Conservation (phyloP, 495 filamentous ascomycete species). For the Evernia prunastri region DNA sequence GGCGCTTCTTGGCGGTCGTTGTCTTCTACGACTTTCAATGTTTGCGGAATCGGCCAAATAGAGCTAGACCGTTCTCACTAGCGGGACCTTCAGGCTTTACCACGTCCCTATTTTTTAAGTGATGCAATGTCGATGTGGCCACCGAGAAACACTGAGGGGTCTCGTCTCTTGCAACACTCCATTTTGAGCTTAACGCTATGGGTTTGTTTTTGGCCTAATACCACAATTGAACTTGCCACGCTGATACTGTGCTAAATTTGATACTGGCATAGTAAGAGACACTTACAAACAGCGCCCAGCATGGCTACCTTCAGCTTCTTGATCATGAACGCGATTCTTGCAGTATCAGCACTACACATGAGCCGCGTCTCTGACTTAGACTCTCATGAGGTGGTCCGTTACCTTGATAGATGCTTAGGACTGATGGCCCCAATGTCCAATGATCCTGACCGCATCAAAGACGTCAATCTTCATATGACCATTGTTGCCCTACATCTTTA, state of each 20-base stretch:
- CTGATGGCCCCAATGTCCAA: slow-evolving; percentile 16
- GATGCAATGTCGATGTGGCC: slow-evolving; percentile 7
- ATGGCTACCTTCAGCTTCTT: slow-evolving; percentile 10
- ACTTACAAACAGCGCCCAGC: slow-evolving; percentile 15
- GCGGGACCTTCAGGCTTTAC: not conserved
- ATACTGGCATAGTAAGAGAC: slow-evolving; percentile 13
- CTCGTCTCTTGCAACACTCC: slow-evolving; percentile 15
- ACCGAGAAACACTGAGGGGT: slow-evolving; percentile 5
- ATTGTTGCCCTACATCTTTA: slow-evolving; percentile 12
- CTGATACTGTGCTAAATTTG: slow-evolving; percentile 10
- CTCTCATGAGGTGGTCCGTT: slow-evolving; percentile 12
- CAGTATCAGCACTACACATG: slow-evolving; percentile 15
- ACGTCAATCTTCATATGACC: slow-evolving; percentile 18
- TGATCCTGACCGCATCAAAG: slow-evolving; percentile 14
- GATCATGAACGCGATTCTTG: slow-evolving; percentile 20
- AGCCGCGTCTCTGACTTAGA: slow-evolving; percentile 10
- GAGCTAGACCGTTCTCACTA: too few species aligned
- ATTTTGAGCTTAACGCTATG: slow-evolving; percentile 9
- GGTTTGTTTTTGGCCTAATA: not conserved
- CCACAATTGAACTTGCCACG: too few species aligned
- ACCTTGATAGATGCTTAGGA: slow-evolving; percentile 17
- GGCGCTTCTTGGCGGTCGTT: too few species aligned
- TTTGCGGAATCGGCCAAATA: too few species aligned
- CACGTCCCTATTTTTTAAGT: not conserved
- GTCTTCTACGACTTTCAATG: too few species aligned